These are phyloP conservation scores for Xylariaceae sp. DNA, from an alignment of 2,329 filamentous ascomycete species.

Conservation along the genomic window DNA sequence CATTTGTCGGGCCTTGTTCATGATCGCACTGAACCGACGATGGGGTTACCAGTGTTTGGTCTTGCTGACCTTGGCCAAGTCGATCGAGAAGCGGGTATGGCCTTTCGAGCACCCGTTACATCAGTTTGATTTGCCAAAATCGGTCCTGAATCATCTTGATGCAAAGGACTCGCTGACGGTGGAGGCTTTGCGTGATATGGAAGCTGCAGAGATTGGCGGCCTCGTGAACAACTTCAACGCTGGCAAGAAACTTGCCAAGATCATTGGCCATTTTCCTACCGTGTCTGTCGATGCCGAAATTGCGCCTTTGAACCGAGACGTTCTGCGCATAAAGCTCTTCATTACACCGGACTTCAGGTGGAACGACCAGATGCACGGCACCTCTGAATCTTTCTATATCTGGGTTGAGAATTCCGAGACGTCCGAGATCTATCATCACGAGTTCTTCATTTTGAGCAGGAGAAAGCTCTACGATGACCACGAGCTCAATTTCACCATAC, in stretches of 20 bases:
- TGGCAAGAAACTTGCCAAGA: slow-evolving; percentile 70
- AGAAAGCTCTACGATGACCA: slow-evolving; percentile 93
- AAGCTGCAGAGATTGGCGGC: slow-evolving; percentile 77
- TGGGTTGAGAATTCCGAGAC: slow-evolving; percentile 99
- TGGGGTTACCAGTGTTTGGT: slow-evolving; percentile 97
- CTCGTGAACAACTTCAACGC: slow-evolving; percentile 87
- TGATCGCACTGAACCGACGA: slow-evolving; percentile 89
- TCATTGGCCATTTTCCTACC: slow-evolving; percentile 88
- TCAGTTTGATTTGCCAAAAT: slow-evolving; percentile 84
- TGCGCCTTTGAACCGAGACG: slow-evolving; percentile 88
- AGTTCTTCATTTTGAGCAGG: slow-evolving; percentile 88
- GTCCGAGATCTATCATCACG: slow-evolving; percentile 94
- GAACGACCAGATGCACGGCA: slow-evolving; percentile 91
- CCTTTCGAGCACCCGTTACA: slow-evolving; percentile 89
- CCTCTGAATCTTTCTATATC: slow-evolving; percentile 93
- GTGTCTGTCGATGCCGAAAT: slow-evolving; percentile 88
- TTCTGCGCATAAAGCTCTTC: slow-evolving; percentile 80
- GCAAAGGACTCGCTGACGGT: slow-evolving; percentile 70
- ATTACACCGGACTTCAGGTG: slow-evolving; percentile 86
- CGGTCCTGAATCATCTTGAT: slow-evolving; percentile 78
- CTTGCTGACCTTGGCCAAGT: slow-evolving; percentile 85
- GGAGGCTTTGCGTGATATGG: slow-evolving; percentile 87
- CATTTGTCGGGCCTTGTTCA: slow-evolving; percentile 91
- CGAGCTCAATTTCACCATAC: slow-evolving; percentile 96
- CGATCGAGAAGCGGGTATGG: slow-evolving; percentile 95